Evolutionary conservation across 2,329 filamentous ascomycete genomes (phyloP), one percentile per base, ranked within the genome.

Genomic region (Alternaria tenuissima): DNA sequence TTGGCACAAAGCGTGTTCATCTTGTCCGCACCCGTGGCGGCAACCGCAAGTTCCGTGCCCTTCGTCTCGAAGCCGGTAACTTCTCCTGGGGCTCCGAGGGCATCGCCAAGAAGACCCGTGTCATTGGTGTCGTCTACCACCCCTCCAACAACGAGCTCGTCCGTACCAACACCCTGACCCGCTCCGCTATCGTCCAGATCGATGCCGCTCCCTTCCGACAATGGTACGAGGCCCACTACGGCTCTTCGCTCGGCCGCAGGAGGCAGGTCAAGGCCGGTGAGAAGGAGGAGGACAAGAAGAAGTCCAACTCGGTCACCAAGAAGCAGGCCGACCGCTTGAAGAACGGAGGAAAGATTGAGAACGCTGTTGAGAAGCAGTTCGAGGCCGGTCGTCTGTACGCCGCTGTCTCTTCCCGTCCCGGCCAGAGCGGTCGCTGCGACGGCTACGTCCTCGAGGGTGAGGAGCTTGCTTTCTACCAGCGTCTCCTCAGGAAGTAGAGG

Each of bases 141-240:
- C 96, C 95, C 68, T 97, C 94, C 83, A 99, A 99, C 94, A 99
- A 99, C 93, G 95, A 99, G 87, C 89, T 99, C 77, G 94, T 99
- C 88, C 95, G 95, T 81, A 99, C 95, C 85, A 99, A 99, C 91
- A 98, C 95, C 87, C 89, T 99, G 83, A 99, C 95, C 88, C 96
- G 94, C 87, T 93, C 93, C 81, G 95, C 95, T 86, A 92, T 99
- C 80, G 92, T 99, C 83, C 95, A 99, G 88, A 87, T 99, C 85
- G 95, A 99, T 84, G 95, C 96, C 78, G 93, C 95, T 69, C 95
- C 95, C 75, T 99, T 99, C 92, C 89, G 95, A 83, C 94, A 98
- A 87, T 99, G 95, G 95, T 99, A 96, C 86, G 95, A 99, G 90
- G 93, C 95, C 76, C 95, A 99, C 91, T 99, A 99, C 89, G 95